Base-by-base conservation (phyloP, 805 yeast genomes). In the Lipomyces chichibuensis region DNA sequence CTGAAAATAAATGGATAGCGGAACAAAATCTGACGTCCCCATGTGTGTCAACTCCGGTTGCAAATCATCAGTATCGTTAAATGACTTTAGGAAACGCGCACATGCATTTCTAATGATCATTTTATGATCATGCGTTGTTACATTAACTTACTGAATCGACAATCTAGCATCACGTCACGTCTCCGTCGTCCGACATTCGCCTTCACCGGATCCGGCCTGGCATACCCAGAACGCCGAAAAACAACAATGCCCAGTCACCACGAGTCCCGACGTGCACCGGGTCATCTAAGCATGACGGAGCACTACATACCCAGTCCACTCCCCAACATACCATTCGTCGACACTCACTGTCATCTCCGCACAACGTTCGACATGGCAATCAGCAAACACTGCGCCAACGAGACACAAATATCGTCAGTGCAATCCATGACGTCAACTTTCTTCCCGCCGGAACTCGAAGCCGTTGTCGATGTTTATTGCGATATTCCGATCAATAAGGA, bases 381-480 rank as follows among this genome's bases (percentile, higher is more conserved):
- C n/a, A 49, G 61, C 32, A 66, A 66, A 46, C 65, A 59, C 23
- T 52, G 63, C 37, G 60, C 14, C 25, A 23, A 14, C 25, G 64
- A 33, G 43, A 20, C 62, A 25, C 32, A 20, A 29, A 13, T 39
- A 20, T 9, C 49, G 29, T 27, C 52, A 20, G 39, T 33, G 39
- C 37, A 23, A 39, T 17, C 51, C 11, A 43, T 67, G 29, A 58
- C 63, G 20, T 35, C 59, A 29, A 25, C 61, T n/a, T 51, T 67
- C 2, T 67, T 67, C 43, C 64, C 69, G 17, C 51, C 43, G 14
- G 59, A 65, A 23, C 27, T 65, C 33, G 57, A 57, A 20, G 70
- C 70, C 6, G 59, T 67, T 14, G 69, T 67, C 11, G 70, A 67
- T 17, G 63, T 67, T 7, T 67, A 54, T 57, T 64, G 70, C 52